Conservation (phyloP, 2,329 filamentous ascomycete genomes). For the Microdochium nivale region DNA sequence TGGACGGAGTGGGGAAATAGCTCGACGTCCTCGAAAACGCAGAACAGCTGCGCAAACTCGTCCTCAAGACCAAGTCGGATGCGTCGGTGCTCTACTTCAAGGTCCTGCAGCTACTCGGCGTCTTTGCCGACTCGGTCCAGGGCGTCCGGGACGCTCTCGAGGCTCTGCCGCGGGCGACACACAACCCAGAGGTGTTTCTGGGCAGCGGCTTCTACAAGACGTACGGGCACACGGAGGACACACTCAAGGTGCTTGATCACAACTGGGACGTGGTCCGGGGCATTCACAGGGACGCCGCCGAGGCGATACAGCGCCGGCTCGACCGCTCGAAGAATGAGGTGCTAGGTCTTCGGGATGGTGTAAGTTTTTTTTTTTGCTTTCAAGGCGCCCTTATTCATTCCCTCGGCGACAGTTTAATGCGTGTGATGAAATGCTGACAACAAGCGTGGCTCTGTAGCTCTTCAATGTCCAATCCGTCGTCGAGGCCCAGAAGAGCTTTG, state of each 20-base stretch:
- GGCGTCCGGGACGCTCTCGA: not conserved
- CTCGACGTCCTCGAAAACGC: not conserved
- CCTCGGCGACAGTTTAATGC: no score
- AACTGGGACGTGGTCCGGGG: not conserved
- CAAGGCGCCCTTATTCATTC: no score
- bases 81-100: not conserved
- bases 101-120: not conserved
- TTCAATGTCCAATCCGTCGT: not conserved
- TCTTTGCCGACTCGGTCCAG: not conserved
- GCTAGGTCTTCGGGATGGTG: not conserved
- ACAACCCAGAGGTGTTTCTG: not conserved
- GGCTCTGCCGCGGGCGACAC: not conserved
- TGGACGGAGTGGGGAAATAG: not conserved
- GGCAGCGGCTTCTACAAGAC: not conserved
- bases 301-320: not conserved
- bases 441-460: not conserved
- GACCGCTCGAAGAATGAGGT: not conserved
- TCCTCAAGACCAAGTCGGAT: not conserved
- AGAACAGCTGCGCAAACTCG: not conserved
- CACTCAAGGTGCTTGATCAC: not conserved
- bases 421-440: not conserved
- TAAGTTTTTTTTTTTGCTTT: no score
- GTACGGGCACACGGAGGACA: not conserved
- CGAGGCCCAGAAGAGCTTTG: not conserved
- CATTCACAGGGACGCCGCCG: not conserved